Evolutionary conservation across 495 filamentous ascomycete genomes (phyloP).

Genomic region (Glarea lozoyensis): DNA sequence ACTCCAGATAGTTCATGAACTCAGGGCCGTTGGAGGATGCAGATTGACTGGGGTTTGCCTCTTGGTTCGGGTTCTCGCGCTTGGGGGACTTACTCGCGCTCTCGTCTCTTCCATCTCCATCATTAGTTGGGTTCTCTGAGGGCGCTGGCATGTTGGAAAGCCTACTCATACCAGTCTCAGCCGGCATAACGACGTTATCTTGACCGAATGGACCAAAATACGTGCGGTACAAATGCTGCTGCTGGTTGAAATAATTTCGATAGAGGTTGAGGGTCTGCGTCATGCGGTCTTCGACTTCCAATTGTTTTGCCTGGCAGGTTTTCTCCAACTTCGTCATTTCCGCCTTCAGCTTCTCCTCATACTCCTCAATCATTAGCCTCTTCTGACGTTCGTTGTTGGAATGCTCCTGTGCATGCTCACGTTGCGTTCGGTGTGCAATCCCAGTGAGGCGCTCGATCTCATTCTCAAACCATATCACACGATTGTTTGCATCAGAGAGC

Average conservation of each 20-base stretch:
- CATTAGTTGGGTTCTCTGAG: not conserved
- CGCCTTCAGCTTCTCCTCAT: not conserved
- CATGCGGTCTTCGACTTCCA: not conserved
- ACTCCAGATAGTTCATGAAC: too few relatives aligned
- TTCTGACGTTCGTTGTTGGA: too few relatives aligned
- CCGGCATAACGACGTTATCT: not conserved
- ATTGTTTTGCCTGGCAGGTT: not conserved
- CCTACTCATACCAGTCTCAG: not conserved
- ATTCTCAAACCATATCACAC: too few relatives aligned
- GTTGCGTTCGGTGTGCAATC: too few relatives aligned
- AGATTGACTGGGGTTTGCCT: too few relatives aligned
- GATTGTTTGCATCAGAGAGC: not conserved
- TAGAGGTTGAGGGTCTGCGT: not conserved
- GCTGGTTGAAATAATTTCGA: not conserved
- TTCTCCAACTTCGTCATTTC: not conserved
- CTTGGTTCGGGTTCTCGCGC: too few relatives aligned
- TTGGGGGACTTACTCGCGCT: too few relatives aligned
- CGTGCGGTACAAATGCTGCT: not conserved
- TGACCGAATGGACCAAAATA: not conserved
- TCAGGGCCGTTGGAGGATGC: too few relatives aligned
- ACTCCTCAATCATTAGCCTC: too few relatives aligned
- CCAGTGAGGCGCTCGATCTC: too few relatives aligned
- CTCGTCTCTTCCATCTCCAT: not conserved
- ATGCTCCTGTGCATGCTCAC: too few relatives aligned
- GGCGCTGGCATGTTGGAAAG: not conserved